phyloP scores from a whole-genome alignment of 2,329 filamentous ascomycete genomes.

The Parascedosporium putredinis region DNA sequence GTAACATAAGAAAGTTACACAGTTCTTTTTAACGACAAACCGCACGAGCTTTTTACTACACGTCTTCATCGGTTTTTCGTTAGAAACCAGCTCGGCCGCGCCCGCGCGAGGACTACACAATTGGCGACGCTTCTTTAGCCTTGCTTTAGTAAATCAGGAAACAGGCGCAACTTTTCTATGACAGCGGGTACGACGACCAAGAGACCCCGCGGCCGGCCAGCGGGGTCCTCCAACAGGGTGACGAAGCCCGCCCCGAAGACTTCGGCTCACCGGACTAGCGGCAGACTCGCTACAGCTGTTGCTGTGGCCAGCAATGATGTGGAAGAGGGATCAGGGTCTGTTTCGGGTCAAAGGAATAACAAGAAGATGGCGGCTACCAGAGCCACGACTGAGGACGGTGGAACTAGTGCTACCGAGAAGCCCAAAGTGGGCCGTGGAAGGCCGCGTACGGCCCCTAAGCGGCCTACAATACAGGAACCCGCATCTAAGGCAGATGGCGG shows the following conservation, averaged over 20 bases:
- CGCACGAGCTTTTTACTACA: too few species aligned
- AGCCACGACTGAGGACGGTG: not conserved
- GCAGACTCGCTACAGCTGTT: not conserved
- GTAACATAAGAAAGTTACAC: too few species aligned
- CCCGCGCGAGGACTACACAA: too few species aligned
- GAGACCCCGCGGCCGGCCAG: slow-evolving; percentile 6
- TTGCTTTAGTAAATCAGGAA: too few species aligned
- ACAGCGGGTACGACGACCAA: not conserved
- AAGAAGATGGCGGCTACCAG: not conserved
- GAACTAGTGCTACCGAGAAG: not conserved
- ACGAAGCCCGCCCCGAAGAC: slow-evolving; percentile 6
- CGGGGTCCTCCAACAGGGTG: slow-evolving; percentile 7
- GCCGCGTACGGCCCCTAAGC: not conserved
- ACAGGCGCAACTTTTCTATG: not conserved
- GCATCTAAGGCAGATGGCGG: too few species aligned
- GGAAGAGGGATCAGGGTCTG: not conserved
- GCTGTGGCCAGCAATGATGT: not conserved
- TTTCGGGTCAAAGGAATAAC: not conserved
- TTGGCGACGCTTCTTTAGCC: too few species aligned
- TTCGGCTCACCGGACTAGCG: not conserved
- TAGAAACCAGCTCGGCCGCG: too few species aligned
- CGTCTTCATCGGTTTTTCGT: too few species aligned
- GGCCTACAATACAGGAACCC: too few species aligned
- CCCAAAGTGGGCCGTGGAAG: slow-evolving; percentile 5
- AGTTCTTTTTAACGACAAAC: too few species aligned